Percentiles rank a stretch among this genome's conserved stretches.
phyloP scores from a whole-genome alignment of 2,329 filamentous ascomycete species.

The Paecilomyces sp. region DNA sequence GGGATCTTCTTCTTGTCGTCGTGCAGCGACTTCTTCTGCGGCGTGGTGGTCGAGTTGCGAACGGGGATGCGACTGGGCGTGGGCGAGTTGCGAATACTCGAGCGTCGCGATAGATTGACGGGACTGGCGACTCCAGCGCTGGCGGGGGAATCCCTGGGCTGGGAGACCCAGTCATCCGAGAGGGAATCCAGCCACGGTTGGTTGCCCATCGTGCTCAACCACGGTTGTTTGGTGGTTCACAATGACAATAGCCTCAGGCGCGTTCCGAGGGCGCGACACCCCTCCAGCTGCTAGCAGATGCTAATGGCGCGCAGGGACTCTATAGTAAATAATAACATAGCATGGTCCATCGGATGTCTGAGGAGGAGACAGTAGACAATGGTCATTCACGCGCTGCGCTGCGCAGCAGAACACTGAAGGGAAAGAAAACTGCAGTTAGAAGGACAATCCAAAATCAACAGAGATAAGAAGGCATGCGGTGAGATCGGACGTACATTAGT shows the following conservation, averaged over 20 bases:
- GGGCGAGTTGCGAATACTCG: slow-evolving; percentile 24
- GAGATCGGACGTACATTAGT: background rate
- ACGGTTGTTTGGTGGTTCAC: background rate
- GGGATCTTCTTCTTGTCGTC: slow-evolving; percentile 22
- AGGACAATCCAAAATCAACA: too few species aligned
- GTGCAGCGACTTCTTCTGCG: slow-evolving; percentile 8
- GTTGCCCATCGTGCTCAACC: slow-evolving; percentile 8
- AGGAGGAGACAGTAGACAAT: too few species aligned
- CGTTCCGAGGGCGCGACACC: background rate
- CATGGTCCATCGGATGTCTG: background rate
- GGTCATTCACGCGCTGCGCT: too few species aligned
- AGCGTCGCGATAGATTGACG: slow-evolving; percentile 17
- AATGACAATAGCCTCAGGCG: background rate
- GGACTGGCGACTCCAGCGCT: slow-evolving; percentile 11
- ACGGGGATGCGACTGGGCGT: slow-evolving; percentile 33
- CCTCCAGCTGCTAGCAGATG: background rate
- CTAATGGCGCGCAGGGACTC: background rate
- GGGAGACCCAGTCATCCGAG: slow-evolving; percentile 37
- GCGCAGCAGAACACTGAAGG: background rate
- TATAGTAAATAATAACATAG: background rate
- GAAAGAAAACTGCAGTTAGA: too few species aligned
- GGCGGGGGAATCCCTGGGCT: slow-evolving; percentile 28
- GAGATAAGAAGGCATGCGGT: background rate
- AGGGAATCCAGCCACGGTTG: slow-evolving; percentile 39
- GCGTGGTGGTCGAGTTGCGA: slow-evolving; percentile 25